A percentile compares a stretch with the other conserved stretches of the same genome.
These are phyloP conservation scores for Scutellaria minor DNA, from an alignment of 257 asterid genomes.

Conservation along the genomic window DNA sequence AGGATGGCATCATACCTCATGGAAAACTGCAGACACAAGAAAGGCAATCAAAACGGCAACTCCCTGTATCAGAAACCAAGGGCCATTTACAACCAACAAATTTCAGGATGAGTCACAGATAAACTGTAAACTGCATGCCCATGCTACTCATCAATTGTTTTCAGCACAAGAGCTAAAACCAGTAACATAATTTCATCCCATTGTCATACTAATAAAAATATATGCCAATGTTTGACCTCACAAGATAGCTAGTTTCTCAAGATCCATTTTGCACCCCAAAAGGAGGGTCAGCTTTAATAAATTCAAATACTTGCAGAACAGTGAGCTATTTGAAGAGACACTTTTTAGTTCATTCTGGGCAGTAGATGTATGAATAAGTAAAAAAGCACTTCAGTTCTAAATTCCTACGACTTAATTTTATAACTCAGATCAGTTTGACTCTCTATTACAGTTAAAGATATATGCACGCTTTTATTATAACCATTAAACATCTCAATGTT, in stretches of 20 bases:
- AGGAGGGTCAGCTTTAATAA: neutral
- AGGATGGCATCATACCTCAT: constrained; percentile 65
- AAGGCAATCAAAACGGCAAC: constrained; percentile 81
- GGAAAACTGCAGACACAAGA: constrained; percentile 91
- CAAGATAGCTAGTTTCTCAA: constrained; percentile 10
- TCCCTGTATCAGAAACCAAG: constrained; percentile 58
- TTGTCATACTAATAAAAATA: neutral
- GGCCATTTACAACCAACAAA: constrained; percentile 9
- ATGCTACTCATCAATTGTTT: constrained; percentile 15
- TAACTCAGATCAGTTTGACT: neutral
- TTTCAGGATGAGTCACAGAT: constrained; percentile 23
- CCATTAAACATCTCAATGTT: no score
- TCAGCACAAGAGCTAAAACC: constrained; percentile 14
- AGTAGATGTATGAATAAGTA: neutral
- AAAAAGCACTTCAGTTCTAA: neutral
- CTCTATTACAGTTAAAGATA: no score
- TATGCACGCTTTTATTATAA: no score
- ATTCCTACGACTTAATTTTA: constrained; percentile 4
- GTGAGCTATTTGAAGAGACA: neutral
- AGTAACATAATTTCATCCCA: neutral
- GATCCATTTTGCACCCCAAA: neutral
- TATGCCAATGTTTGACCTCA: constrained; percentile 4
- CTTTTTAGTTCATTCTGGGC: neutral
- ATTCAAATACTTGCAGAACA: constrained; percentile 10
- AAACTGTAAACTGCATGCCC: constrained; percentile 21